Evolutionary conservation across 805 yeast genomes (phyloP).

Genomic region (Tetrapisispora taiwanensis): DNA sequence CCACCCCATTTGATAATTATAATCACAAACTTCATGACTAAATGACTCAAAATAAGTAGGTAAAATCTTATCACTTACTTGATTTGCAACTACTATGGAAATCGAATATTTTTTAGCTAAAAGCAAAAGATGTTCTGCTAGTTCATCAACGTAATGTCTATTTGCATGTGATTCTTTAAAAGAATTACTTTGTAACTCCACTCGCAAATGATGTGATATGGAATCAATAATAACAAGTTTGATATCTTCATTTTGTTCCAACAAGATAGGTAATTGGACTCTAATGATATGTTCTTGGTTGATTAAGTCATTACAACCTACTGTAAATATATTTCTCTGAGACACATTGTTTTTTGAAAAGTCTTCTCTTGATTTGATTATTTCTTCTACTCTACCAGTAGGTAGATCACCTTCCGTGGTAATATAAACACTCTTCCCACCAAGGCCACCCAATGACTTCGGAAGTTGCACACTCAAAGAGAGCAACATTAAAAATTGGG

Average conservation of each 20-base stretch:
- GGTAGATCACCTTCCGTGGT: conserved; percentile 71
- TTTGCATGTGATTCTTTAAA: conserved; percentile 32
- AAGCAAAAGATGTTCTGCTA: conserved; percentile 39
- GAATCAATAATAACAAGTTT: conserved; percentile 69
- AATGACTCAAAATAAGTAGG: conserved; percentile 4
- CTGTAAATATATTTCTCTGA: conserved; percentile 36
- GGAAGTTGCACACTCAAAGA: conserved; percentile 50
- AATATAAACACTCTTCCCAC: conserved; percentile 50
- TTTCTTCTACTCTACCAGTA: conserved; percentile 50
- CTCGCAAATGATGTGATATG: conserved; percentile 69
- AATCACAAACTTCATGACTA: conserved; percentile 23
- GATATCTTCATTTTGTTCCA: conserved; percentile 32
- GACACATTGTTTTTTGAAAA: conserved; percentile 31
- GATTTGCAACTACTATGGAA: conserved; percentile 68
- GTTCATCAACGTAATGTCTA: conserved; percentile 32
- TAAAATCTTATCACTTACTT: conserved; percentile 53
- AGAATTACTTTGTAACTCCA: conserved; percentile 39
- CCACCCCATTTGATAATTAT: conserved; percentile 63
- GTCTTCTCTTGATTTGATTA: conserved; percentile 29
- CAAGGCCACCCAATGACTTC: conserved; percentile 37
- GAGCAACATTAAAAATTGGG: conserved; percentile 65
- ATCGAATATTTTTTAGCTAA: conserved; percentile 40
- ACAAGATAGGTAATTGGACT: conserved; percentile 56
- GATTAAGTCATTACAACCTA: conserved; percentile 57
- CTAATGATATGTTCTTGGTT: conserved; percentile 62